Base-by-base conservation (phyloP, 495 filamentous ascomycete species). In the Tetracladium marchalianum region DNA sequence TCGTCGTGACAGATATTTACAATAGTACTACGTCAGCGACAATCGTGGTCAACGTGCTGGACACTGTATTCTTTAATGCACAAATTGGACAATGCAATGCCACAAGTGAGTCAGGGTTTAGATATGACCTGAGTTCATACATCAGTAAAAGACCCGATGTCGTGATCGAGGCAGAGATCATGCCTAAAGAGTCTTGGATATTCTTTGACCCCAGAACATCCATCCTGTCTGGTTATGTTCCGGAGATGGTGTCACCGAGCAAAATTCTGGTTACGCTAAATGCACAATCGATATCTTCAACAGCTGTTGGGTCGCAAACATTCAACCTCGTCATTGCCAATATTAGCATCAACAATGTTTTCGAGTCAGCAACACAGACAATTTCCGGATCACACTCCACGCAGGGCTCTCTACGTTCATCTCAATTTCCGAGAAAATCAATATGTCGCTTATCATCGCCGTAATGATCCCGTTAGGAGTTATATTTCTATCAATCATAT, bases 1-100 rank as follows among this genome's bases (percentile, higher is more conserved):
- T 95, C 41, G 66, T 68, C 18, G 76, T 83, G 3, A 70, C 61
- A 8, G 86, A 93, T 56, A 66, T 61, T 11, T 82, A 77, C 49
- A 76, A 74, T 1, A 77, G 90, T 52, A 64, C 63, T 22, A 71
- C 87, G 6, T 81, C 72, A 35, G 61, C 82, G 10, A 76, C 78
- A n/a, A 60, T 93, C 31, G 62, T 63, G 19, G 60, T 94, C 13
- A 60, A 74, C n/a, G 68, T 82, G 18, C 22, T 7, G 7, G 52
- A 59, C 1, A 47, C 62, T 0, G 38, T 42, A 9, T 35, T 72
- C 22, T 73, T 73, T 54, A 62, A 62, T 18, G 65, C 53, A 9
- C 58, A 60, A 10, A 41, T 68, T 1, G 61, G 61, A 13, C 54
- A 57, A 9, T 60, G 81, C 4, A 75, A 81, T 51, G 69, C 77